Base-by-base conservation (phyloP, 1,284 basidiomycete species). In the Coriolopsis trogii region DNA sequence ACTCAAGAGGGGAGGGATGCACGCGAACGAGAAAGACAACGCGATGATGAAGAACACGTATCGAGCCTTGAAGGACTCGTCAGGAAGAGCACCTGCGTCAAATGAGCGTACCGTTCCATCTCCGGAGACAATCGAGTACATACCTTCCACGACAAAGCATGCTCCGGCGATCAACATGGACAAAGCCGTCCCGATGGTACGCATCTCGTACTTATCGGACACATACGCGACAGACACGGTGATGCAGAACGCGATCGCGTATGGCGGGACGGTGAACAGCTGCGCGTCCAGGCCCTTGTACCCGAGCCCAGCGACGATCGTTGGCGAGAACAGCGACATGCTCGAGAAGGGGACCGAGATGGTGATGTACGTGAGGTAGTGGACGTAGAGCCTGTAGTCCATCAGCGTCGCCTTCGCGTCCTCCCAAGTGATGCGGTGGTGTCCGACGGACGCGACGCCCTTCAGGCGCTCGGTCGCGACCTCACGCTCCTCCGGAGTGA, bases 251-350 rank as follows among this genome's bases (percentile, higher is more conserved):
- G 70, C 71, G 16, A 69, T 64, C n/a, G 71, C 73, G 42, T 77
- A 81, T 15, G 79, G 78, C 20, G 81, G 81, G 2, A 83, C 81
- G 2, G 79, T 79, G 68, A 78, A 76, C n/a, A 84, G 71, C 62
- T 84, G 81, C 1, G 80, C 78, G 26, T 66, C 56, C 8, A 79
- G 71, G 29, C 69, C 67, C 23, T 67, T 68, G 63, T 77, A 78
- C 3, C 80, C 80, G 16, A 81, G 63, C 10, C 66, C 71, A 24
- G 68, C 60, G 36, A 69, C 63, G 55, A 73, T 72, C n/a, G 71
- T 70, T 28, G 71, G 71, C 41, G 67, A 53, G 56, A 73, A 72
- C 8, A 73, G 56, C 13, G 70, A 70, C 36, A 71, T 57, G 55
- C 66, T 70, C 16, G 65, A 66, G 51, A 71, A 70, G 6, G 70